Base-by-base conservation (phyloP, 495 filamentous ascomycete genomes). In the Diplogelasinospora grovesii region DNA sequence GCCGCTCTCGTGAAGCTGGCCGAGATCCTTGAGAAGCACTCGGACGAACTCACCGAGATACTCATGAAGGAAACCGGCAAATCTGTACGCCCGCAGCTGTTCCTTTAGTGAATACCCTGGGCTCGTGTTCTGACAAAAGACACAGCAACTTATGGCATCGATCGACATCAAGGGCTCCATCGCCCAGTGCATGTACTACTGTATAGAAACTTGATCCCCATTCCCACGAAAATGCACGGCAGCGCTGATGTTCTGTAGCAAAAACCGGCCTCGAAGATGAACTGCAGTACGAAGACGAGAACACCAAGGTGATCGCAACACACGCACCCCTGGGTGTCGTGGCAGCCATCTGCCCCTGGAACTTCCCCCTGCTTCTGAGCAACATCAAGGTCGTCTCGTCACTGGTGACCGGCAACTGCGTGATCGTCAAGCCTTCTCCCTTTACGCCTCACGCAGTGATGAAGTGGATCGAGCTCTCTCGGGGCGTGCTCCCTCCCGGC, bases 371-470 rank as follows among this genome's bases (percentile, higher is more conserved):
- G 2, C 61, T 78, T 29, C 65, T 81, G 4, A 58, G 66, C 8
- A 61, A 64, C 33, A 67, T 74, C 34, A 81, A 81, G 47, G 65
- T 80, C 15, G 68, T 65, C 1, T 70, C 73, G 0, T 66, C 75
- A 10, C 57, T 83, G 1, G 50, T 78, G 6, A 78, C 79, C 0
- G 79, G 79, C 19, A 79, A 79, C 60, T 66, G 69, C 36, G 69
- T 81, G 36, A 79, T 83, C 57, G 65, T 81, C 52, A 83, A 83
- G 57, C 71, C 73, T 0, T 70, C 77, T 0, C 74, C 79, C 0
- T 81, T 78, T 60, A 83, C 82, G 0, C 82, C 82, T 0, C 85
- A 86, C 68, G 74, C 74, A 35, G 73, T 62, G 26, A 65, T 84
- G 41, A 83, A 83, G 50, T 63, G 79, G 39, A 72, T 62, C 37